Conservation (phyloP, 768 basidiomycete species). For the Auricularia heimuer region DNA sequence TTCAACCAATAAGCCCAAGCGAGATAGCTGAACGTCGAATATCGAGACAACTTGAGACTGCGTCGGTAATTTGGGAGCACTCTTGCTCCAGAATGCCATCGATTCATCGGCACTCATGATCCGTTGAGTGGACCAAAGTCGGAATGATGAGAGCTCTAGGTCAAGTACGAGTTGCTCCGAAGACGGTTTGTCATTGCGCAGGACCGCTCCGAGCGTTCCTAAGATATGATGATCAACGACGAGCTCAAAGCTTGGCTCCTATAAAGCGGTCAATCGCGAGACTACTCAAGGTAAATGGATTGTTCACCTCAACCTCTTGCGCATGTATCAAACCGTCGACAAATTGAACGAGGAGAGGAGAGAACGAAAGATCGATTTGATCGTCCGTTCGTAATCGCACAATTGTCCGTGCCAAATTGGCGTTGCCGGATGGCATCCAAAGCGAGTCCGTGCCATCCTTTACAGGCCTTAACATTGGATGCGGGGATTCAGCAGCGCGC, state of each 20-base stretch:
- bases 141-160: slow-evolving; percentile 29
- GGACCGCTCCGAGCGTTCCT: not conserved
- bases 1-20: not conserved
- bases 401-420: not conserved
- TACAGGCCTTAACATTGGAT: not conserved
- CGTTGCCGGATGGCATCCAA: not conserved
- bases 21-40: slow-evolving; percentile 1
- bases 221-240: slow-evolving; percentile 34
- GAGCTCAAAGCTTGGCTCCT: slow-evolving; percentile 31
- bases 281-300: not conserved
- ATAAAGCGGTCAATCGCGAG: slow-evolving; percentile 6
- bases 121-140: slow-evolving; percentile 39
- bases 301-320: slow-evolving; percentile 34
- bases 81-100: not conserved
- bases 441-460: not conserved
- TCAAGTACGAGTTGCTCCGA: slow-evolving; percentile 27
- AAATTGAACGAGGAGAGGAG: slow-evolving; percentile 44
- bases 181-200: not conserved
- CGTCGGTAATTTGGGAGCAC: not conserved
- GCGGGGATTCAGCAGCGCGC: not conserved
- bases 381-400: not conserved
- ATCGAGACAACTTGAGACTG: slow-evolving; percentile 4
- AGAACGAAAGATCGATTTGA: slow-evolving; percentile 33
- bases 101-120: slow-evolving; percentile 26
- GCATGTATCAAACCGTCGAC: slow-evolving; percentile 39